Evolutionary conservation across 176 grass and related monocot species (phyloP).

Genomic region (Triticum timopheevii): DNA sequence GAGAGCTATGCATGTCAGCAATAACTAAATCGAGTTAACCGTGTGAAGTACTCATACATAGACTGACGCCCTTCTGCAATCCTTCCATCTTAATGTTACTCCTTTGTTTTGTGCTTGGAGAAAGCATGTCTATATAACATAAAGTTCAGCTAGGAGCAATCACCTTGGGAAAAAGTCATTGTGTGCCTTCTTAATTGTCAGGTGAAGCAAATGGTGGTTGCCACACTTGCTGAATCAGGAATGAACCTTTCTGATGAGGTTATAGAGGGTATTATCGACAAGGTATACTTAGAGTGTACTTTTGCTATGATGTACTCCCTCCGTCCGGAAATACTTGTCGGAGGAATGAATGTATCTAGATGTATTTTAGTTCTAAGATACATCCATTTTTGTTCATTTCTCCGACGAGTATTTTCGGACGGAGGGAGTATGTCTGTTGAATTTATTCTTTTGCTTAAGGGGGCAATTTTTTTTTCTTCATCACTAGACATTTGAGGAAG

Average conservation of each 20-base stretch:
- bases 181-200: conserved; percentile 39
- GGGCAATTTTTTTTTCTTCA: background rate
- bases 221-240: conserved; percentile 73
- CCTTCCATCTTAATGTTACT: conserved; percentile 2
- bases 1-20: background rate
- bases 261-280: conserved; percentile 72
- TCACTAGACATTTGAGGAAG: conserved; percentile 70
- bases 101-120: conserved; percentile 20
- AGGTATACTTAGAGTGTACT: conserved; percentile 33
- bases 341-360: too few species aligned
- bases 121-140: conserved; percentile 14
- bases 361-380: too few species aligned
- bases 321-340: too few species aligned
- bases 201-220: conserved; percentile 83
- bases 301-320: background rate
- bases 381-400: too few species aligned
- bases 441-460: conserved; percentile 29
- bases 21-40: conserved; percentile 7
- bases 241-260: conserved; percentile 76
- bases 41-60: background rate
- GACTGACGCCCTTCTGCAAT: background rate
- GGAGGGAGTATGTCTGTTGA: conserved; percentile 6
- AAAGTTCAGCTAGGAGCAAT: background rate
- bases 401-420: too few species aligned
- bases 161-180: conserved; percentile 11